Percentiles rank a stretch among this genome's conserved stretches.
phyloP scores from a whole-genome alignment of 495 filamentous ascomycete species.

The Xylaria scruposa region DNA sequence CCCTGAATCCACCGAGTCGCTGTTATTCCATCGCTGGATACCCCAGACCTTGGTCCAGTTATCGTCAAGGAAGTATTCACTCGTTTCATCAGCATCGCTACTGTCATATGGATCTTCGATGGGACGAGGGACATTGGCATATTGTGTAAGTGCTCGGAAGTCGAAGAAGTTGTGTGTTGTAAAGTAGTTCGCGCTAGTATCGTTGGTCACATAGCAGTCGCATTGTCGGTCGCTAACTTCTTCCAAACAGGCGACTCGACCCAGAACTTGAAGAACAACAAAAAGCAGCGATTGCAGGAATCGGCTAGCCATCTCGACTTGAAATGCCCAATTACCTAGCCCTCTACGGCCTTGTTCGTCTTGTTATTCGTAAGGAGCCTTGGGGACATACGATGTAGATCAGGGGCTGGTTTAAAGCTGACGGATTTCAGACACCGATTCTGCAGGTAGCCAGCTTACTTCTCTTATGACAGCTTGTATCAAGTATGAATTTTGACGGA shows the following conservation, averaged over 20 bases:
- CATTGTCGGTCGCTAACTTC: conserved; percentile 42
- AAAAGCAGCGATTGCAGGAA: conserved; percentile 25
- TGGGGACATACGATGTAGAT: not conserved
- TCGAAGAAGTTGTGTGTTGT: conserved; percentile 71
- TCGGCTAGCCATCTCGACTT: conserved; percentile 20
- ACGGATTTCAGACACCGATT: not conserved
- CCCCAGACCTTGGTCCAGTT: conserved; percentile 61
- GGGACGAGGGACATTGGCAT: conserved; percentile 45
- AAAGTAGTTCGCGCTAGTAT: conserved; percentile 60
- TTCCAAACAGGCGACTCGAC: conserved; percentile 10
- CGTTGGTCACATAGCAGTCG: conserved; percentile 58
- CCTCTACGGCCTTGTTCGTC: not conserved
- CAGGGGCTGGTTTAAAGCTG: not conserved
- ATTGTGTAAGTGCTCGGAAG: conserved; percentile 61
- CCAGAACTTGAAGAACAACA: conserved; percentile 16
- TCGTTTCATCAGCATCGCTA: conserved; percentile 44
- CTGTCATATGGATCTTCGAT: conserved; percentile 40
- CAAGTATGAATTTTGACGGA: not conserved
- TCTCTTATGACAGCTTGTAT: not conserved
- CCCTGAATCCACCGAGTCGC: conserved; percentile 37
- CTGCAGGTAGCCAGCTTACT: not conserved
- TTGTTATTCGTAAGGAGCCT: not conserved
- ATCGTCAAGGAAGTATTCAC: conserved; percentile 47
- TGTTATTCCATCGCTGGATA: conserved; percentile 64
- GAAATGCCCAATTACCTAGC: not conserved